Base-by-base conservation (phyloP, 2,329 filamentous ascomycete species). In the Gliomastix tumulicola region DNA sequence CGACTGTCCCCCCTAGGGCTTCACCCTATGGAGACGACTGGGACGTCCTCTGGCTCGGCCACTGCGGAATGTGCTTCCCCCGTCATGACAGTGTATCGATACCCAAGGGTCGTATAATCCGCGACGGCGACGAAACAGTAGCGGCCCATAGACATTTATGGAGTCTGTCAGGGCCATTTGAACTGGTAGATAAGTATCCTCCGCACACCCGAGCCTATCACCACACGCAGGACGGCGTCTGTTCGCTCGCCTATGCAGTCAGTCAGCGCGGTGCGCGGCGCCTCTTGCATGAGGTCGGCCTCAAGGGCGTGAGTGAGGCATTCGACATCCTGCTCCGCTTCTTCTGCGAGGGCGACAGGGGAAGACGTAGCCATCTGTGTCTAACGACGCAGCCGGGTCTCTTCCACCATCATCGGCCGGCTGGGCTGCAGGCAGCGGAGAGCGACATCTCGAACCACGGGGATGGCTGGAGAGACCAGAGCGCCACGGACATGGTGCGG, bases 181-280 rank as follows among this genome's bases (percentile, higher is more conserved):
- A 56, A 1, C 38, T 60, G 1, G 47, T 48, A 33, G 41, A 48
- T 4, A 34, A 44, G 3, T 65, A 64, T 36, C 56, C 62, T 0
- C 46, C 55, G 3, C 64, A 71, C 44, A 69, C 65, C 0, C 56
- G 69, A 2, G 58, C 65, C 1, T 56, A 66, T 2, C 66, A 69
- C 42, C 56, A 65, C 34, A 55, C 51, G 3, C 56, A 60, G 31
- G 57, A 58, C 3, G 56, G 60, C 9, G 50, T 59, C 13, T 69
- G 63, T 41, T 62, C 60, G 73, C 1, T 74, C 76, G 23, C 65
- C 65, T 9, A 68, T 61, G 47, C 76, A 79, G 42, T 78, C 72
- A 13, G 54, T 50, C 7, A 79, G 60, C 4, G 71, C 64, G 4
- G 62, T 48, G 41, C 66, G 68, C 2, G 68, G 53, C 44, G 78